phyloP scores from a whole-genome alignment of 1,139 yeast species.

The Geotrichum aggregatum region DNA sequence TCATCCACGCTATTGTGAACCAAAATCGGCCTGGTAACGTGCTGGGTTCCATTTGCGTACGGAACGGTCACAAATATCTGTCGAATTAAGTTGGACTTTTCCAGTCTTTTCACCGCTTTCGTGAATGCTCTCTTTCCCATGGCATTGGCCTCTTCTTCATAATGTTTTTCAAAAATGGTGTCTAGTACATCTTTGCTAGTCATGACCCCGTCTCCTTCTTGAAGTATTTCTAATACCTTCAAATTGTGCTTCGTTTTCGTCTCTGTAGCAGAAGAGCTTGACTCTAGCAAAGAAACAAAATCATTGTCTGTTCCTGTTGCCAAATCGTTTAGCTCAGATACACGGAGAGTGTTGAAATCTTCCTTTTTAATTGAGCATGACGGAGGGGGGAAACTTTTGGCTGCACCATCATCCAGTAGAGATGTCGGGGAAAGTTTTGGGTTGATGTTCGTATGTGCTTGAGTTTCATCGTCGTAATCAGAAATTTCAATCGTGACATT shows the following conservation, averaged over 20 bases:
- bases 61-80: slow-evolving; percentile 12
- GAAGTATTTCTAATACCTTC: neutral
- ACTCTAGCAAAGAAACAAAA: neutral
- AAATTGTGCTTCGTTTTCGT: neutral
- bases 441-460: too few species aligned
- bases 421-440: too few species aligned
- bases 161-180: neutral
- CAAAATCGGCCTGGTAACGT: slow-evolving; percentile 6
- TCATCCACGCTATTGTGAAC: slow-evolving; percentile 6
- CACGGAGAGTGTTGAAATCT: too few species aligned
- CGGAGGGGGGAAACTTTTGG: too few species aligned
- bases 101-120: slow-evolving; percentile 1
- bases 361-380: too few species aligned
- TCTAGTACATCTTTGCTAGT: neutral
- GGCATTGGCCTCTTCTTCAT: neutral
- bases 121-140: slow-evolving; percentile 13
- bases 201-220: slow-evolving; percentile 7
- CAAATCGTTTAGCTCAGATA: too few species aligned
- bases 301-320: too few species aligned
- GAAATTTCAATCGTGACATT: too few species aligned
- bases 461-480: too few species aligned
- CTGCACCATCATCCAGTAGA: too few species aligned
- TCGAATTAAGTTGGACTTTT: slow-evolving; percentile 1
- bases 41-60: neutral
- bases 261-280: neutral